Percentiles rank a stretch among this genome's conserved stretches.
Evolutionary conservation across 176 grass and related monocot genomes (phyloP).

Genomic region (Microstegium vimineum): DNA sequence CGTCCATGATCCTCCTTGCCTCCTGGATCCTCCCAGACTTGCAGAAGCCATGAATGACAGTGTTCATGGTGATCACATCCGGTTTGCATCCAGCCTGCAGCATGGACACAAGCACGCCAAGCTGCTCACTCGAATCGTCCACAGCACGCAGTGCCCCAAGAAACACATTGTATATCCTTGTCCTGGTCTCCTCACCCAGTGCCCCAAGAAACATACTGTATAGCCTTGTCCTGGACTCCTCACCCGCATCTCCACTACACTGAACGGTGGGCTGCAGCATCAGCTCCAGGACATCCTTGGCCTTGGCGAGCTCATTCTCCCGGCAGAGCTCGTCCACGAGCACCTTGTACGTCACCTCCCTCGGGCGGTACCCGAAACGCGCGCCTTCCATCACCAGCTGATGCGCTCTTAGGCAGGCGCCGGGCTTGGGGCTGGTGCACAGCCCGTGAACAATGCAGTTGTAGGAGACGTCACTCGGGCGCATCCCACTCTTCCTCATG

Average conservation of each 20-base stretch:
- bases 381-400: constrained; percentile 74
- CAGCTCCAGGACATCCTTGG: constrained; percentile 58
- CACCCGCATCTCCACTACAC: not conserved
- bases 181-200: constrained; percentile 26
- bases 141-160: constrained; percentile 50
- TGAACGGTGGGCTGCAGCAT: constrained; percentile 45
- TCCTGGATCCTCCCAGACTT: constrained; percentile 62
- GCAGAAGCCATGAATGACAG: constrained; percentile 84
- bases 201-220: constrained; percentile 84
- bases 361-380: constrained; percentile 41
- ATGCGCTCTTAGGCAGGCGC: constrained; percentile 56
- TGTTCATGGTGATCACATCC: constrained; percentile 81
- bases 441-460: constrained; percentile 91
- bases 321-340: constrained; percentile 65
- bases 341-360: constrained; percentile 63
- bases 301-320: constrained; percentile 68
- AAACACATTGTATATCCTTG: constrained; percentile 85
- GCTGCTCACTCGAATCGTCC: constrained; percentile 73
- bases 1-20: constrained; percentile 72
- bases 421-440: constrained; percentile 45
- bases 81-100: constrained; percentile 65
- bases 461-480: constrained; percentile 63
- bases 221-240: constrained; percentile 44
- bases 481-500: constrained; percentile 69
- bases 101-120: constrained; percentile 74